Conservation (phyloP, 2,329 filamentous ascomycete species). For the Stachybotrys chlorohalonatus region DNA sequence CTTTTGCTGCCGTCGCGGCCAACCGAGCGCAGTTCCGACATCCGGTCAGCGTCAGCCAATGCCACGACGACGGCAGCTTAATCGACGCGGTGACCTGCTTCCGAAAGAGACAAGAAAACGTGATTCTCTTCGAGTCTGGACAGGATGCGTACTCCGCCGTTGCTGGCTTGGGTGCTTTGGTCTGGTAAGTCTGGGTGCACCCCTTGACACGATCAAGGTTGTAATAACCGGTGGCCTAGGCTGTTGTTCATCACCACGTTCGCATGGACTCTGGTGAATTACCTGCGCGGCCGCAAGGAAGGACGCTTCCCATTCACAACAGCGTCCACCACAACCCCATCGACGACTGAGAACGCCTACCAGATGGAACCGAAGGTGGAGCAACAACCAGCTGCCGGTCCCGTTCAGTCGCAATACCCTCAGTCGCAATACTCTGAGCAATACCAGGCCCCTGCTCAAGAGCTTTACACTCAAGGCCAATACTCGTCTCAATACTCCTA, state of each 20-base stretch:
- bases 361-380: slow-evolving; percentile 24
- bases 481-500: slow-evolving; percentile 8
- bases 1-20: slow-evolving; percentile 30
- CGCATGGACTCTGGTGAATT: slow-evolving; percentile 24
- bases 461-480: not conserved
- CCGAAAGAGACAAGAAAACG: slow-evolving; percentile 10
- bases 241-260: slow-evolving; percentile 29
- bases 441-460: slow-evolving; percentile 3
- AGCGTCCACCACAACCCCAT: not conserved
- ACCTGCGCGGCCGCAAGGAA: slow-evolving; percentile 26
- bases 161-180: slow-evolving; percentile 33
- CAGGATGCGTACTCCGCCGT: slow-evolving; percentile 26
- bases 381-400: slow-evolving; percentile 5
- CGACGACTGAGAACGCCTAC: slow-evolving; percentile 13
- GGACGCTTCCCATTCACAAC: slow-evolving; percentile 20
- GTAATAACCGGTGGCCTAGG: slow-evolving; percentile 11
- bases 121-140: slow-evolving; percentile 25
- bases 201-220: not conserved
- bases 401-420: slow-evolving; percentile 1
- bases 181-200: slow-evolving; percentile 22
- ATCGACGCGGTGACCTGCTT: slow-evolving; percentile 28
- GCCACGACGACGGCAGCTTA: slow-evolving; percentile 27
- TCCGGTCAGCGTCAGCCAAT: slow-evolving; percentile 17
- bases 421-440: slow-evolving; percentile 6
- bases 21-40: slow-evolving; percentile 26